Evolutionary conservation across 2,329 filamentous ascomycete genomes (phyloP), one percentile per base, ranked within the genome.

Genomic region (Spiromastix sp.): DNA sequence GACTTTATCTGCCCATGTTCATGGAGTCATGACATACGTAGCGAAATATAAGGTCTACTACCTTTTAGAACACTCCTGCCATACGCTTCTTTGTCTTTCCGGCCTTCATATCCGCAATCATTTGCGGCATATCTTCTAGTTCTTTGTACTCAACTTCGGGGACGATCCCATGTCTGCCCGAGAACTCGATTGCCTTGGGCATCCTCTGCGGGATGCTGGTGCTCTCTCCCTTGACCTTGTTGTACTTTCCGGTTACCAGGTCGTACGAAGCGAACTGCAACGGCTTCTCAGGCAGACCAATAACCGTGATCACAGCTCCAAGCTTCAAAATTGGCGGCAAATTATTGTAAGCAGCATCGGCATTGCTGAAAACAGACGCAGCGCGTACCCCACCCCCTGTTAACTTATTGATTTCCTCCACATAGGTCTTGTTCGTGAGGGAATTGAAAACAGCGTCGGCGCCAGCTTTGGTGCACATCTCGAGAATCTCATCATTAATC

Each of bases 391-490:
- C 64, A 37, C 60, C 61, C 4, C 52, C 55, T 1, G 63, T 63
- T 17, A 64, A 46, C 32, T 54, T 55, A 49, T 63, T 64, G 32
- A 67, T 50, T 34, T 63, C 52, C 5, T 52, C 49, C 6, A 54
- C 45, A 37, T 62, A 63, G 33, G 59, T 42, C 5, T 54, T 45
- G 40, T 60, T 55, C 2, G 51, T 57, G 34, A 50, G 50, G n/a
- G 61, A 60, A 48, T 66, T 66, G 50, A 64, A 61, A n/a, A 57
- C 46, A 7, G 54, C 52, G 35, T 64, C 62, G 17, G 63, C 63
- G 24, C 64, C 60, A 19, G 60, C 53, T 22, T 55, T 52, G 33
- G 51, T 60, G 11, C 56, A 53, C 40, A 60, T 54, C 15, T 55
- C 51, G 2, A 66, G 56, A 34, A 61, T 62, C 3, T 49, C 50